A percentile compares a stretch with the other conserved stretches of the same genome.
These are phyloP conservation scores for Penicillium pancosmium DNA, from an alignment of 495 filamentous ascomycete species.

Conservation along the genomic window DNA sequence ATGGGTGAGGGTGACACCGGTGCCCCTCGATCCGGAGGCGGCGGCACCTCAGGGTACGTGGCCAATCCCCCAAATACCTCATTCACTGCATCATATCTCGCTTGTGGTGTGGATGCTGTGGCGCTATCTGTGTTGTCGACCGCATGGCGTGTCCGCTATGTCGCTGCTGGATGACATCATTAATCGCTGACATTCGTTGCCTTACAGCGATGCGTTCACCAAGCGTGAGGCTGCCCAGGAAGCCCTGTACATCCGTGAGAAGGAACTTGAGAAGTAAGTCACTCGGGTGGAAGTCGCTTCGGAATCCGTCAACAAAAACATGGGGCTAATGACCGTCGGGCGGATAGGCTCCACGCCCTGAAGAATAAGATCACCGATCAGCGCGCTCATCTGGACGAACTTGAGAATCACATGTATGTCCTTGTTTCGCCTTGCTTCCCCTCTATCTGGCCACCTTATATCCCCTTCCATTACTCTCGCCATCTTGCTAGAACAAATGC, in stretches of 20 bases:
- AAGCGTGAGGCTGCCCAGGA: constrained; percentile 88
- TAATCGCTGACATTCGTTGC: constrained; percentile 12
- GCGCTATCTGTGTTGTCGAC: background rate
- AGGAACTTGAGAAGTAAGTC: constrained; percentile 79
- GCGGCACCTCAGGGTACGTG: constrained; percentile 38
- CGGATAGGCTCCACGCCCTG: constrained; percentile 58
- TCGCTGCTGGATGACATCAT: constrained; percentile 22
- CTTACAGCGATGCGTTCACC: constrained; percentile 79
- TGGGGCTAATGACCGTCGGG: background rate
- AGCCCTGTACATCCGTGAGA: constrained; percentile 76
- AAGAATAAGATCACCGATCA: constrained; percentile 79
- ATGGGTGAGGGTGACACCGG: constrained; percentile 74
- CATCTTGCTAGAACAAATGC: background rate
- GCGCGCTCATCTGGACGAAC: constrained; percentile 77
- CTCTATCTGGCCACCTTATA: background rate
- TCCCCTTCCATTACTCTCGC: background rate
- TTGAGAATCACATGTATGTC: constrained; percentile 78
- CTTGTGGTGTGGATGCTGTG: background rate
- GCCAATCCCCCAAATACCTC: background rate
- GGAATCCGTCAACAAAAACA: background rate
- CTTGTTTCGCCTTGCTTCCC: background rate
- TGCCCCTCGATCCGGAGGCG: constrained; percentile 51
- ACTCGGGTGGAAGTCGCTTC: background rate
- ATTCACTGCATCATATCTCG: constrained; percentile 3
- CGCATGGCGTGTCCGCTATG: constrained; percentile 8